Percentiles rank a stretch among this genome's conserved stretches.
phyloP scores from a whole-genome alignment of 2,329 filamentous ascomycete genomes.

The Nemania diffusa region DNA sequence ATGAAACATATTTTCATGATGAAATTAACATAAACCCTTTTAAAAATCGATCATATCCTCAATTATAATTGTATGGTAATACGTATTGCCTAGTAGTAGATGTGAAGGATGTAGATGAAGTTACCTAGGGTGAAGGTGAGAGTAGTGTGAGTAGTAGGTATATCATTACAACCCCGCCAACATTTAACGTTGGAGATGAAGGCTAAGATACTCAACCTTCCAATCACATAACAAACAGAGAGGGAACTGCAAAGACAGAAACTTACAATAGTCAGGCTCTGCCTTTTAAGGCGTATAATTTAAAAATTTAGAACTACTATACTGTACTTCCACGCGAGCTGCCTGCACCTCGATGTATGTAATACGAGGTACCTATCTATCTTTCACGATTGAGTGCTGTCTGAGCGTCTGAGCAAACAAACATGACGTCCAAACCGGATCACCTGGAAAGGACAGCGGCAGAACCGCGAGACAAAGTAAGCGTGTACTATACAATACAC shows the following conservation, averaged over 20 bases:
- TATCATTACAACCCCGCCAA: constrained; percentile 5
- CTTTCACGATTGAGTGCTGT: not conserved
- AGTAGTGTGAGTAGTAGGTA: not conserved
- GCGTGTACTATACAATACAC: not conserved
- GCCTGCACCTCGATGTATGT: too few species aligned
- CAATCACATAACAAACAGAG: not conserved
- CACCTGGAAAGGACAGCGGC: constrained; percentile 79
- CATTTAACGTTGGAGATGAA: not conserved
- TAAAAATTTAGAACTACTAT: too few species aligned
- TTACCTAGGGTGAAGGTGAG: too few species aligned
- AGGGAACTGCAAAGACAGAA: not conserved
- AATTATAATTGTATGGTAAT: too few species aligned
- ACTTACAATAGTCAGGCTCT: not conserved
- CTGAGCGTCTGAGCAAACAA: not conserved
- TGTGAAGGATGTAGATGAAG: too few species aligned
- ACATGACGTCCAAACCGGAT: constrained; percentile 49
- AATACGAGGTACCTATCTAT: too few species aligned
- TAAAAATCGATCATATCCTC: too few species aligned
- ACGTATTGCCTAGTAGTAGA: too few species aligned
- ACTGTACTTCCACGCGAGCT: too few species aligned
- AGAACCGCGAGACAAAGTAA: constrained; percentile 74
- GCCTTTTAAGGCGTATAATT: too few species aligned
- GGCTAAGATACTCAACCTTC: constrained; percentile 2
- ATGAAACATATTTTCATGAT: too few species aligned
- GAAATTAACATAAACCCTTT: too few species aligned